phyloP scores from a whole-genome alignment of 768 basidiomycete species.

The Rhizopogon rudus region DNA sequence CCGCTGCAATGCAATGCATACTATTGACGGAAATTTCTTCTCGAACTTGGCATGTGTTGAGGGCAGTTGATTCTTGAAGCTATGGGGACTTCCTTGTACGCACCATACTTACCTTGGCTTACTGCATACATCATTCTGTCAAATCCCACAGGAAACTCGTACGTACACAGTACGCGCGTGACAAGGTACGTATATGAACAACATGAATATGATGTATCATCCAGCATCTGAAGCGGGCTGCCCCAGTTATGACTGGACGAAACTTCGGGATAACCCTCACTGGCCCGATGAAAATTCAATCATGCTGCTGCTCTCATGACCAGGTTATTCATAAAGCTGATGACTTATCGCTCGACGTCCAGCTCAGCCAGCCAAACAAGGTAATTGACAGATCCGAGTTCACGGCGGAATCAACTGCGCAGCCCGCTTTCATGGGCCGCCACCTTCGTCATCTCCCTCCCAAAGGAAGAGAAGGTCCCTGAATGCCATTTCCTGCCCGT shows the following conservation, averaged over 20 bases:
- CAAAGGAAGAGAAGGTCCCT: constrained; percentile 46
- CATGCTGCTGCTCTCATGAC: background rate
- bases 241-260: background rate
- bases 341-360: constrained; percentile 1
- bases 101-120: too few species aligned
- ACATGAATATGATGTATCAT: too few species aligned
- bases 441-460: constrained; percentile 7
- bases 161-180: background rate
- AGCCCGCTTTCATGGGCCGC: constrained; percentile 9
- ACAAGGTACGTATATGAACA: too few species aligned
- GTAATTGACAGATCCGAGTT: constrained; percentile 47
- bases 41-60: background rate
- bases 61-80: too few species aligned
- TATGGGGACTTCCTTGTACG: too few species aligned
- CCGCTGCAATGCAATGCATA: constrained; percentile 25
- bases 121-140: too few species aligned
- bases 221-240: too few species aligned
- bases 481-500: constrained; percentile 57
- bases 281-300: background rate
- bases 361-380: constrained; percentile 42
- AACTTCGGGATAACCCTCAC: background rate
- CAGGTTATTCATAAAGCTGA: background rate
- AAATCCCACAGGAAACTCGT: background rate
- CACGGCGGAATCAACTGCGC: constrained; percentile 17
- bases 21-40: constrained; percentile 6